Conservation (phyloP, 73 alveolate genomes). For the Paraurostyla sp. region DNA sequence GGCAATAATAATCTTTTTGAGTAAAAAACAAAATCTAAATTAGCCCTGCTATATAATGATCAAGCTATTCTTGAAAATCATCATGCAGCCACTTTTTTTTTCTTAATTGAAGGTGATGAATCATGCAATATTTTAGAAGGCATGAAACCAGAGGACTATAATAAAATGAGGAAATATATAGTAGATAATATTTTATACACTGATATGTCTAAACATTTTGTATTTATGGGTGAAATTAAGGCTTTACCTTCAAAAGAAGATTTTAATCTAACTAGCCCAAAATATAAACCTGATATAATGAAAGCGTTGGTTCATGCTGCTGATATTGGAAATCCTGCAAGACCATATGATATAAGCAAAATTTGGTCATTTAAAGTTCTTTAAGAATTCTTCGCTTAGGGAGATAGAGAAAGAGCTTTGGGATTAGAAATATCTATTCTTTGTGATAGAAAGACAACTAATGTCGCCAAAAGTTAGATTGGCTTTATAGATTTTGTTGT, state of each 20-base stretch:
- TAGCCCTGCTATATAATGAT: slow-evolving; percentile 89
- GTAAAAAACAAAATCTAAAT: slow-evolving; percentile 69
- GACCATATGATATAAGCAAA: slow-evolving; percentile 71
- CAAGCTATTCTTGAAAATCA: slow-evolving; percentile 88
- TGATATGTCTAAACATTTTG: slow-evolving; percentile 83
- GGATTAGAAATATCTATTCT: slow-evolving; percentile 90
- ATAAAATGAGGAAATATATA: slow-evolving; percentile 72
- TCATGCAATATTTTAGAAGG: slow-evolving; percentile 71
- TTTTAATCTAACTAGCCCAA: slow-evolving; percentile 60
- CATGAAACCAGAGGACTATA: slow-evolving; percentile 67
- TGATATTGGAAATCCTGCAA: slow-evolving; percentile 80
- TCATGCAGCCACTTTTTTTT: slow-evolving; percentile 88
- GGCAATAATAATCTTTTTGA: slow-evolving; percentile 87
- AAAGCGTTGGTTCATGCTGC: slow-evolving; percentile 86
- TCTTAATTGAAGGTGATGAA: slow-evolving; percentile 69
- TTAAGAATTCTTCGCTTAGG: slow-evolving; percentile 83
- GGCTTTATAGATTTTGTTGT: slow-evolving; percentile 96
- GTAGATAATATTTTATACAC: slow-evolving; percentile 79
- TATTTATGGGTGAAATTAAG: slow-evolving; percentile 68
- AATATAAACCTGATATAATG: slow-evolving; percentile 71
- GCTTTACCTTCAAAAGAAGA: slow-evolving; percentile 41
- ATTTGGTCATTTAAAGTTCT: slow-evolving; percentile 75
- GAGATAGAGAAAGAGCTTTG: slow-evolving; percentile 90
- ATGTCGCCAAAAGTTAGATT: slow-evolving; percentile 88
- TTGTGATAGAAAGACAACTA: slow-evolving; percentile 95